A percentile compares a stretch with the other conserved stretches of the same genome.
These are phyloP conservation scores for Hibiscus trionum DNA, from an alignment of 345 rosid genomes.

Conservation along the genomic window DNA sequence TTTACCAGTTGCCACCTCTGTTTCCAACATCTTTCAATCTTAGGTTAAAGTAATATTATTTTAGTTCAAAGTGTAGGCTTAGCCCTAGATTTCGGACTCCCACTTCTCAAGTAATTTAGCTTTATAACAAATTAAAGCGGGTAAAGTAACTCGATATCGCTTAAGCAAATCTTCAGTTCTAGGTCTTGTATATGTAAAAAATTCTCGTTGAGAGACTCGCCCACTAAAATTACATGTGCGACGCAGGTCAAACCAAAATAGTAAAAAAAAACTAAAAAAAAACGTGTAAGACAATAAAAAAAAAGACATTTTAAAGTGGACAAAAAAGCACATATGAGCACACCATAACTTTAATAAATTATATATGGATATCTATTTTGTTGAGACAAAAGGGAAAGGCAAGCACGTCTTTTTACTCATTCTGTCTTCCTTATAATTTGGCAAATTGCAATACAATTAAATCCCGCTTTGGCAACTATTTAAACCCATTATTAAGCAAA, in stretches of 20 bases:
- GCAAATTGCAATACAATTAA: not conserved
- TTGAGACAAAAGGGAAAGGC: not conserved
- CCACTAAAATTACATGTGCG: too few species aligned
- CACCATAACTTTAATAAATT: not conserved
- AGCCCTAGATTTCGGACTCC: constrained; percentile 1
- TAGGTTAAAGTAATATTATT: not conserved
- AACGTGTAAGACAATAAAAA: too few species aligned
- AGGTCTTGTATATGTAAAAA: too few species aligned
- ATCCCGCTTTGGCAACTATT: not conserved
- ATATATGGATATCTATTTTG: not conserved
- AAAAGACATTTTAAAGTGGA: not conserved
- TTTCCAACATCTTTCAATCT: constrained; percentile 3
- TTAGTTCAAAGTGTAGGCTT: not conserved
- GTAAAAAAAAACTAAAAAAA: not conserved
- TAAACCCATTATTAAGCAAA: not conserved
- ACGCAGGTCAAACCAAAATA: too few species aligned
- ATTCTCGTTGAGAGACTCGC: too few species aligned
- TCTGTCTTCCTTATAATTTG: constrained; percentile 11
- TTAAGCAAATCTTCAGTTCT: too few species aligned
- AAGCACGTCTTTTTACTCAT: not conserved
- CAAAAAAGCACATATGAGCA: constrained; percentile 7
- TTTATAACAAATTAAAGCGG: not conserved
- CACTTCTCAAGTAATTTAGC: not conserved
- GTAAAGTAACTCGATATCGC: too few species aligned
- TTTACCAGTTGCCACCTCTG: constrained; percentile 3